phyloP scores from a whole-genome alignment of 2,329 filamentous ascomycete species.

The Macrophomina tecta region DNA sequence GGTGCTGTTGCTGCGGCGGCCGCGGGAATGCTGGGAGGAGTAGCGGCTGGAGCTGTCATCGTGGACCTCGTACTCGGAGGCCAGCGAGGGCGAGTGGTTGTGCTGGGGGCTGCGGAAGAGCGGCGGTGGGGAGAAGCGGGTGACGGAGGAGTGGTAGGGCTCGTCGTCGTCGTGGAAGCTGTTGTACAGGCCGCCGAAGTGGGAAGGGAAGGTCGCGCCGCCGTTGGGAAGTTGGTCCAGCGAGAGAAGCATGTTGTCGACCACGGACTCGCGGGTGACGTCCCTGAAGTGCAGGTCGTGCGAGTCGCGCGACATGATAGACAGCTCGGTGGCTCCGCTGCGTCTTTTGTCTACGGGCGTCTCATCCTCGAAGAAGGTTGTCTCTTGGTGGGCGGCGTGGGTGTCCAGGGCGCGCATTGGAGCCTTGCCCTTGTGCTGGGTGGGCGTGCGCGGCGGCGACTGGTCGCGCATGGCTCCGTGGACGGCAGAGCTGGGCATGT shows the following conservation, averaged over 20 bases:
- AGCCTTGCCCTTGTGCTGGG: conserved; percentile 19
- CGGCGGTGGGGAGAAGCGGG: conserved; percentile 38
- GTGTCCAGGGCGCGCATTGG: conserved; percentile 26
- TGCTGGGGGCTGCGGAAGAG: conserved; percentile 59
- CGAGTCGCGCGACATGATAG: conserved; percentile 61
- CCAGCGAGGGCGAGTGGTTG: conserved; percentile 65
- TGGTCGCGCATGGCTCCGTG: conserved; percentile 27
- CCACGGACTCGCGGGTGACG: conserved; percentile 85
- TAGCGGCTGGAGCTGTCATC: conserved; percentile 49
- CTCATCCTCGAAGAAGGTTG: conserved; percentile 30
- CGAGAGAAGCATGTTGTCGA: conserved; percentile 93
- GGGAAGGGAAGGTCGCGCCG: conserved; percentile 38
- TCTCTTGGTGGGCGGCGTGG: not conserved
- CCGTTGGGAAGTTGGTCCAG: conserved; percentile 73
- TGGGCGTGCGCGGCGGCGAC: conserved; percentile 27
- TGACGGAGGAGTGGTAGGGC: conserved; percentile 46
- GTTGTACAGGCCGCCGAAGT: conserved; percentile 40
- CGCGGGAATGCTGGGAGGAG: conserved; percentile 52
- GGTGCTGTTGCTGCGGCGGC: conserved; percentile 79
- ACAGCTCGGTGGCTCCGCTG: conserved; percentile 21
- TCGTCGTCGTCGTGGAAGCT: conserved; percentile 49
- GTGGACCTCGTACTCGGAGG: conserved; percentile 53
- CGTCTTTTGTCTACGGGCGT: conserved; percentile 30
- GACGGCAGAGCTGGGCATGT: conserved; percentile 5
- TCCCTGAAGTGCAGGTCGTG: conserved; percentile 86